These are phyloP conservation scores for Globisporangium uncinulatum DNA, from an alignment of 352 stramenopile species.

Conservation along the genomic window DNA sequence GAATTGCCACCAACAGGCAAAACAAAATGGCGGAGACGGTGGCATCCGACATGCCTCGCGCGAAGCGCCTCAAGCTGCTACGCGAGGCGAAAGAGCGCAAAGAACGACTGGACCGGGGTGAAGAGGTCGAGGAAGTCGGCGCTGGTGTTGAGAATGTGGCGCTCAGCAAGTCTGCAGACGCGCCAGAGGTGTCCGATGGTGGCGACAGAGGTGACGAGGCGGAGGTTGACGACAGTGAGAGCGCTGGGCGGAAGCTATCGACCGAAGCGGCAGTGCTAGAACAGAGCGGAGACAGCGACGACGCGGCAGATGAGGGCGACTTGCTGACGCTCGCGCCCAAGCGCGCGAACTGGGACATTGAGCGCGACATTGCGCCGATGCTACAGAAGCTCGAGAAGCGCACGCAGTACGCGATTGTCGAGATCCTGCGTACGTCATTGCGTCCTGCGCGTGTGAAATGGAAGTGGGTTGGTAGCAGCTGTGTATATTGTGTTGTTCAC, in stretches of 20 bases:
- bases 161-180: conserved; percentile 11
- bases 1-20: conserved; percentile 1
- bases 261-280: conserved; percentile 4
- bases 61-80: conserved; percentile 82
- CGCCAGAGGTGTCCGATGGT: not conserved
- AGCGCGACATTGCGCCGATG: conserved; percentile 82
- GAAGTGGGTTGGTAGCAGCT: not conserved
- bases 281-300: conserved; percentile 18
- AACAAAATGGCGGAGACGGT: conserved; percentile 9
- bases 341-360: conserved; percentile 85
- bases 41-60: conserved; percentile 57
- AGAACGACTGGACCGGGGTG: conserved; percentile 33
- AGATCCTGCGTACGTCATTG: conserved; percentile 68
- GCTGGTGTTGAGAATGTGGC: conserved; percentile 7
- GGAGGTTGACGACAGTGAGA: not conserved
- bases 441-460: not conserved
- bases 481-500: not conserved
- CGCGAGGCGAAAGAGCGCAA: conserved; percentile 80
- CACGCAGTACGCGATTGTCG: conserved; percentile 82
- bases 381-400: conserved; percentile 83
- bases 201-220: not conserved
- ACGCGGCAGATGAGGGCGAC: conserved; percentile 40
- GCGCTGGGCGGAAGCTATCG: not conserved
- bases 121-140: conserved; percentile 15
- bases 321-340: conserved; percentile 74